Evolutionary conservation across 164 flowering plant genomes (phyloP).

Genomic region (Vitis vinifera): ASM3070453v1 NC_081806.1:9954501-9955000

Average conservation of each 20-base stretch:
- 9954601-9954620: constrained; percentile 74
- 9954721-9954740: constrained; percentile 33
- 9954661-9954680: constrained; percentile 76
- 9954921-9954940: constrained; percentile 38
- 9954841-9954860: background rate
- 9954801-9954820: too few species aligned
- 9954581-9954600: constrained; percentile 42
- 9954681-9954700: constrained; percentile 89
- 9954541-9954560: constrained; percentile 53
- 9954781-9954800: background rate
- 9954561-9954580: constrained; percentile 26
- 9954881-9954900: constrained; percentile 9
- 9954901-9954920: constrained; percentile 19
- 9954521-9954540: constrained; percentile 47
- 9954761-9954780: background rate
- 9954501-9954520: constrained; percentile 8
- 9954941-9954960: constrained; percentile 48
- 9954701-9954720: constrained; percentile 96
- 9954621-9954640: constrained; percentile 62
- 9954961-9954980: constrained; percentile 37
- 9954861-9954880: constrained; percentile 8
- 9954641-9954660: constrained; percentile 36
- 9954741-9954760: background rate
- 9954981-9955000: constrained; percentile 72
- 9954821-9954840: background rate